phyloP scores from a whole-genome alignment of 225 moss, liverwort and hornwort species.

The Pleurozium schreberi region DNA sequence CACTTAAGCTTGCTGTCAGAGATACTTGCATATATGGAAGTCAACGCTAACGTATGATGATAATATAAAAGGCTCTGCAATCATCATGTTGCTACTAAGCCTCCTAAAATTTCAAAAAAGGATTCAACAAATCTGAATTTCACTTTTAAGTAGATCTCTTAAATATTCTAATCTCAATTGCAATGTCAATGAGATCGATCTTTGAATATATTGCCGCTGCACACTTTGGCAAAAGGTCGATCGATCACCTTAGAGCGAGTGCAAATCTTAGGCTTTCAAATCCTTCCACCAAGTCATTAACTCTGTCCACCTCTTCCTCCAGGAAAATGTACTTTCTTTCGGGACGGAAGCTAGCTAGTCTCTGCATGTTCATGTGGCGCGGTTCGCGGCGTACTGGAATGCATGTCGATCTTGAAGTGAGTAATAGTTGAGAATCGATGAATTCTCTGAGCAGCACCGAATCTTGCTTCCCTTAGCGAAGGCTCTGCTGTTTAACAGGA shows the following conservation, averaged over 20 bases:
- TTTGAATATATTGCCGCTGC: background rate
- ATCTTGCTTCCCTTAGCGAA: background rate
- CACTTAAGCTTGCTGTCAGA: background rate
- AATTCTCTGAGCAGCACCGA: background rate
- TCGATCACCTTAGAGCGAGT: background rate
- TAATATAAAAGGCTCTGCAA: background rate
- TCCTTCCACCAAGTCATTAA: background rate
- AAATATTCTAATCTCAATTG: background rate
- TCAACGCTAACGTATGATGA: background rate
- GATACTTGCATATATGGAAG: background rate
- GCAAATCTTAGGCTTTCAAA: background rate
- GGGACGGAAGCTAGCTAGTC: too few relatives aligned
- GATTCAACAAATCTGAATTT: background rate
- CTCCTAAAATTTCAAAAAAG: background rate
- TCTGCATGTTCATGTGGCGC: background rate
- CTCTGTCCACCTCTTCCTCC: background rate
- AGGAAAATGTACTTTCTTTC: background rate
- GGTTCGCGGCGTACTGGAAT: background rate
- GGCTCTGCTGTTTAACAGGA: background rate
- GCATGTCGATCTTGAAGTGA: background rate
- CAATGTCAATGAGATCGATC: background rate
- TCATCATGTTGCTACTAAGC: background rate
- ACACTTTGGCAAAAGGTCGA: background rate
- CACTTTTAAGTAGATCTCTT: background rate
- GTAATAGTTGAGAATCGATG: background rate